These are phyloP conservation scores for Nakaseomyces uthaithaninus DNA, from an alignment of 1,139 yeast genomes.

Conservation along the genomic window DNA sequence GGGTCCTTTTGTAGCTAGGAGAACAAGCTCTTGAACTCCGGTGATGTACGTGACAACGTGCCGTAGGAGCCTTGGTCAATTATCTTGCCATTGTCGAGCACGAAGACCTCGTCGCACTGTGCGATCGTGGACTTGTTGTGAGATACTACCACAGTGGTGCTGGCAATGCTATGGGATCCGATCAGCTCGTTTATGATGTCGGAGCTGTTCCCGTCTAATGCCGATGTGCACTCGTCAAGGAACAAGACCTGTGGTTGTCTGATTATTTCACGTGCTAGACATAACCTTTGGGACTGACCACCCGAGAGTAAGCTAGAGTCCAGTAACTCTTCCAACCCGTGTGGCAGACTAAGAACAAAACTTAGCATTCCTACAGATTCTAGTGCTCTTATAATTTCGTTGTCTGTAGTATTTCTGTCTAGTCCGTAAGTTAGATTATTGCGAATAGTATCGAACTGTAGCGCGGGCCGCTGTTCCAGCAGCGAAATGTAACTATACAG, in stretches of 20 bases:
- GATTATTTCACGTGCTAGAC: constrained; percentile 66
- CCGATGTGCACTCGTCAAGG: constrained; percentile 76
- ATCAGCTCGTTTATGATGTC: constrained; percentile 38
- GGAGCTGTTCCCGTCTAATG: constrained; percentile 54
- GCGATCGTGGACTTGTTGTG: constrained; percentile 54
- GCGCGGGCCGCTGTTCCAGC: constrained; percentile 59
- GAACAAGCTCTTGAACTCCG: constrained; percentile 11
- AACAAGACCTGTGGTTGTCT: constrained; percentile 55
- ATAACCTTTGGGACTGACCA: constrained; percentile 72
- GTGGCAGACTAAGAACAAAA: constrained; percentile 46
- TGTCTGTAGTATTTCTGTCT: constrained; percentile 26
- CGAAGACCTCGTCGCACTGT: constrained; percentile 38
- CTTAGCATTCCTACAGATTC: constrained; percentile 42
- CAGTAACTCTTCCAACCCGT: constrained; percentile 49
- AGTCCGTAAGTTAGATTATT: constrained; percentile 64
- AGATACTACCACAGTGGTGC: constrained; percentile 40
- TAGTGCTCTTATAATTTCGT: constrained; percentile 38
- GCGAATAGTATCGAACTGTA: constrained; percentile 58
- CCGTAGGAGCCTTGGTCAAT: constrained; percentile 35
- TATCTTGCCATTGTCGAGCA: constrained; percentile 40
- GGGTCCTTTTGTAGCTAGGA: neutral
- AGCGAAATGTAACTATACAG: constrained; percentile 48
- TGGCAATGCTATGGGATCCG: constrained; percentile 24
- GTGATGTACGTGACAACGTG: constrained; percentile 21
- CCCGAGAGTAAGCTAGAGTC: constrained; percentile 60